A percentile compares a stretch with the other conserved stretches of the same genome.
These are phyloP conservation scores for Oryza coarctata DNA, from an alignment of 176 grass and related monocot genomes.

Conservation along the genomic window DNA sequence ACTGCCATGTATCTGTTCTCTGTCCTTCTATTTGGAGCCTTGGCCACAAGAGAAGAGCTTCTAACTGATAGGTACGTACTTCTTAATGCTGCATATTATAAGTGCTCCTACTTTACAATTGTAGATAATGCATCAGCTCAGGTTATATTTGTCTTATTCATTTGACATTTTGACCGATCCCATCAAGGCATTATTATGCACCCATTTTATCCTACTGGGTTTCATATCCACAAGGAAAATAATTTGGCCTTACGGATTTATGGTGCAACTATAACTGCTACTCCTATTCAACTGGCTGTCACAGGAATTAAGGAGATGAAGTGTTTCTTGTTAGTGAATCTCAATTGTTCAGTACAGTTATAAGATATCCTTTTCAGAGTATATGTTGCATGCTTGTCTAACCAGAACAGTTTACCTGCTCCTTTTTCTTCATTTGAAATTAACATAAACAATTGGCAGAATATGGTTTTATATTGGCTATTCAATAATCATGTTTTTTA, in stretches of 20 bases:
- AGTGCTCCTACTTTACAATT: neutral
- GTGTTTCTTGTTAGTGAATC: neutral
- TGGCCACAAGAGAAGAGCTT: conserved; percentile 91
- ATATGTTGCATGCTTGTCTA: neutral
- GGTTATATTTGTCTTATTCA: neutral
- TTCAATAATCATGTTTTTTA: neutral
- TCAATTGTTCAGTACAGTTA: neutral
- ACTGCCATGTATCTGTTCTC: conserved; percentile 82
- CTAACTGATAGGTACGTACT: conserved; percentile 74
- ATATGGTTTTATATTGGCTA: neutral
- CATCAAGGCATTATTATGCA: conserved; percentile 2
- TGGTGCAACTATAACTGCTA: neutral
- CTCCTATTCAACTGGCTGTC: neutral
- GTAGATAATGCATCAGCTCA: conserved; percentile 2
- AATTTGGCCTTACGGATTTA: neutral
- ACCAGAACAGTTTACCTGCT: neutral
- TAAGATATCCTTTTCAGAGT: conserved; percentile 3
- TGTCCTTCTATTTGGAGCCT: conserved; percentile 87
- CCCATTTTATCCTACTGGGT: neutral
- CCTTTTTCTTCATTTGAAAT: neutral
- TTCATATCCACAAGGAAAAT: neutral
- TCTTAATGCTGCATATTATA: conserved; percentile 24
- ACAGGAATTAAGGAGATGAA: neutral
- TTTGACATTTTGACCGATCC: neutral
- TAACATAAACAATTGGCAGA: conserved; percentile 9